Base-by-base conservation (phyloP, 176 grass and related monocot genomes). In the Canna indica region DNA sequence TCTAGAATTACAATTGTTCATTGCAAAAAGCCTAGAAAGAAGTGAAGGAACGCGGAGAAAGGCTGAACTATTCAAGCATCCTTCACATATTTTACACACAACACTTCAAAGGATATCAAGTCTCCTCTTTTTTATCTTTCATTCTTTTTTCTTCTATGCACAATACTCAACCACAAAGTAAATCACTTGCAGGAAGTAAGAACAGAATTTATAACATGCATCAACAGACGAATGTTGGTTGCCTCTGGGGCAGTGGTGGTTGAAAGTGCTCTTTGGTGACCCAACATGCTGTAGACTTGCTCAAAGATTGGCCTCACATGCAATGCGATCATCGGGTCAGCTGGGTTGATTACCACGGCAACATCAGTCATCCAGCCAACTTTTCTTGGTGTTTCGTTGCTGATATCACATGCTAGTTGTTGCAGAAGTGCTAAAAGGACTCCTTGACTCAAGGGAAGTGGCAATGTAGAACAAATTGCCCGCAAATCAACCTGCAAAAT, bases 371-470 rank as follows among this genome's bases (percentile, higher is more conserved):
- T 97, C 93, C 86, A 92, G 15, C 73, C 74, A 28, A 91, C 77
- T 73, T 97, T 97, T 32, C 75, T 73, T 29, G 80, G 29, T 12
- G 84, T 92, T 18, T 92, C 80, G 0, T 90, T 97, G 72, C 24
- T 75, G 26, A 97, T 76, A 66, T 92, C 88, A 26, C 86, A 97
- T 32, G 94, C 86, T 63, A 97, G 59, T 31, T 97, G 94, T 82
- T 97, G 94, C 66, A 97, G 83, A 67, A 97, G 94, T 13, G 89
- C 94, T 31, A 97, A 75, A 1, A 97, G 84, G 11, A 97, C 94
- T 59, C 93, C 88, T 87, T 97, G 94, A 61, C 79, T 90, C 17
- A 97, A 75, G 30, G 88, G 84, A 36, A 83, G 70, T 0, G 89
- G 94, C 45, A 83, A 78, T 20, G 59, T 77, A 6, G 68, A 71